Percentiles rank a stretch among this genome's conserved stretches.
phyloP scores from a whole-genome alignment of 495 filamentous ascomycete genomes.

The Neurospora sp. region DNA sequence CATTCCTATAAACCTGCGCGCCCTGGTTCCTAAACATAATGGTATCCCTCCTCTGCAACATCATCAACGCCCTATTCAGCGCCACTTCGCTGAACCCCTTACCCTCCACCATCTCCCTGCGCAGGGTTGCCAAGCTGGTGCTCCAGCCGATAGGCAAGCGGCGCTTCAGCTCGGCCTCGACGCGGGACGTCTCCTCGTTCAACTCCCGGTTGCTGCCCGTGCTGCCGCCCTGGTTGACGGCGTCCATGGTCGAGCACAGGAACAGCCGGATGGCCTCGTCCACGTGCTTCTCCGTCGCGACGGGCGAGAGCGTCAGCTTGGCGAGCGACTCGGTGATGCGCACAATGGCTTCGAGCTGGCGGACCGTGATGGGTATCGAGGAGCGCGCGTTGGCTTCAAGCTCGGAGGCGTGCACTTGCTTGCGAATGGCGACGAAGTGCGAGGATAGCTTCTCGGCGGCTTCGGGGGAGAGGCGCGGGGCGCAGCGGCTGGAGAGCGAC shows the following conservation, averaged over 20 bases:
- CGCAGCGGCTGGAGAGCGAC: conserved; percentile 56
- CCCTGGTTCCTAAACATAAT: conserved; percentile 88
- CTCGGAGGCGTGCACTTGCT: conserved; percentile 87
- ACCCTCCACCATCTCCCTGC: conserved; percentile 81
- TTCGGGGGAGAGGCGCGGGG: conserved; percentile 82
- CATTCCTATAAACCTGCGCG: conserved; percentile 72
- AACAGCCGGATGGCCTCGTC: conserved; percentile 98
- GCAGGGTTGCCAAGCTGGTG: conserved; percentile 76
- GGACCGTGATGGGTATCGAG: conserved; percentile 93
- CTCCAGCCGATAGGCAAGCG: conserved; percentile 92
- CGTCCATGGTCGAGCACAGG: conserved; percentile 96
- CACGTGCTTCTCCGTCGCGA: conserved; percentile 85
- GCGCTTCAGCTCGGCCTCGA: conserved; percentile 85
- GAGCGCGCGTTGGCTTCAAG: conserved; percentile 77
- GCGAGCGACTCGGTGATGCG: conserved; percentile 95
- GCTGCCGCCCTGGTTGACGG: conserved; percentile 69
- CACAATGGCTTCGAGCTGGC: conserved; percentile 93
- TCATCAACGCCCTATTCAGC: conserved; percentile 71
- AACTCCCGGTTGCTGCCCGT: conserved; percentile 75
- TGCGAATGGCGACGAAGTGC: conserved; percentile 93
- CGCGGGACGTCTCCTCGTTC: conserved; percentile 75
- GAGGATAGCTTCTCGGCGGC: conserved; percentile 94
- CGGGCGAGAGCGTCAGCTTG: conserved; percentile 74
- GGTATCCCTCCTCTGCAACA: conserved; percentile 80
- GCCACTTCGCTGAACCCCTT: conserved; percentile 80